A percentile compares a stretch with the other conserved stretches of the same genome.
Conservation (phyloP, 2,329 filamentous ascomycete genomes). For the Xylaria sp. region DNA sequence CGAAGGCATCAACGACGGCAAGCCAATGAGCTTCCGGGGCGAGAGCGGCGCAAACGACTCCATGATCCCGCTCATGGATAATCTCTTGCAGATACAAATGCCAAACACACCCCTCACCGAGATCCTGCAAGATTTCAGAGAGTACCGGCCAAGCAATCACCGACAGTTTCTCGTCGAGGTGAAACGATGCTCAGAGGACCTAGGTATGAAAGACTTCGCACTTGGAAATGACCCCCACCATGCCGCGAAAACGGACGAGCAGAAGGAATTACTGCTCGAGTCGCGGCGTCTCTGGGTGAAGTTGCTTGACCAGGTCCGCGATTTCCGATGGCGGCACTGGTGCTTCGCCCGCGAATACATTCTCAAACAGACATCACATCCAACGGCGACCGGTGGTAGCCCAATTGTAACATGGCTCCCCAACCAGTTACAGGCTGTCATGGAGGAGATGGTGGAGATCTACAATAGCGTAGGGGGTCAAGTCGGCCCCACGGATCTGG, state of each 20-base stretch:
- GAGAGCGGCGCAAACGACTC: slow-evolving; percentile 95
- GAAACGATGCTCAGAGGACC: slow-evolving; percentile 58
- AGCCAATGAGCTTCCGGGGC: slow-evolving; percentile 85
- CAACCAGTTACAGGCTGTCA: slow-evolving; percentile 80
- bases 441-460: slow-evolving; percentile 74
- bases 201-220: slow-evolving; percentile 70
- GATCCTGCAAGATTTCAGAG: slow-evolving; percentile 88
- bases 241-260: slow-evolving; percentile 46
- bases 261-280: slow-evolving; percentile 60
- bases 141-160: slow-evolving; percentile 90
- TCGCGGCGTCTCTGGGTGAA: slow-evolving; percentile 71
- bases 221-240: slow-evolving; percentile 52
- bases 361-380: slow-evolving; percentile 79
- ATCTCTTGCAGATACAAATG: slow-evolving; percentile 87
- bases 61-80: slow-evolving; percentile 92
- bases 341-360: slow-evolving; percentile 88
- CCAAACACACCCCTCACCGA: slow-evolving; percentile 88
- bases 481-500: slow-evolving; percentile 55
- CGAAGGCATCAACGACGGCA: slow-evolving; percentile 77
- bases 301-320: slow-evolving; percentile 78
- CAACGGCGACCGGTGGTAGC: slow-evolving; percentile 82
- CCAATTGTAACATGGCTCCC: slow-evolving; percentile 88
- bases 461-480: slow-evolving; percentile 59
- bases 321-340: slow-evolving; percentile 88
- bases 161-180: slow-evolving; percentile 85